A percentile compares a stretch with the other conserved stretches of the same genome.
These are phyloP conservation scores for Elaphomyces granulatus DNA, from an alignment of 495 filamentous ascomycete genomes.

Conservation along the genomic window DNA sequence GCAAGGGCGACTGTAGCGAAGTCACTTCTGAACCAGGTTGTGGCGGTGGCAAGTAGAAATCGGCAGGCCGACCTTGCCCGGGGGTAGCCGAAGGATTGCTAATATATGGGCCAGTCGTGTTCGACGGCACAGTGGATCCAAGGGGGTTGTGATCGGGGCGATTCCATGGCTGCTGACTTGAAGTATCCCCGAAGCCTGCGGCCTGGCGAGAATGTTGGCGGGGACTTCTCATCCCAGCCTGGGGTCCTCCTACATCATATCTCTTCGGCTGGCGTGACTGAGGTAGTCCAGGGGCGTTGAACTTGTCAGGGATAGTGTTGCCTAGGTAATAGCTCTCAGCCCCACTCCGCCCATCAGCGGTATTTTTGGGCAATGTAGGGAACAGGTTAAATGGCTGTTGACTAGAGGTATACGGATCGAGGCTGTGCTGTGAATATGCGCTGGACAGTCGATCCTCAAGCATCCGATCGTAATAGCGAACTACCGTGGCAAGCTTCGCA, in stretches of 20 bases:
- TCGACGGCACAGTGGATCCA: slow-evolving; percentile 17
- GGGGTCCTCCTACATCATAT: slow-evolving; percentile 16
- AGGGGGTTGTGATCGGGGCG: slow-evolving; percentile 11
- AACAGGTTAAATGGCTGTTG: slow-evolving; percentile 50
- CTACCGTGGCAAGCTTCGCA: slow-evolving; percentile 88
- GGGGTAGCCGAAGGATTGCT: slow-evolving; percentile 13
- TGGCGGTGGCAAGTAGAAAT: slow-evolving; percentile 18
- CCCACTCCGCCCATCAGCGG: slow-evolving; percentile 33
- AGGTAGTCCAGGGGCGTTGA: slow-evolving; percentile 10
- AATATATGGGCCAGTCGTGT: slow-evolving; percentile 7
- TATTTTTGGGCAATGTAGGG: slow-evolving; percentile 43
- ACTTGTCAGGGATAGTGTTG: slow-evolving; percentile 38
- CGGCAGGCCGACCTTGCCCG: slow-evolving; percentile 12
- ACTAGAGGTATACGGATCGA: slow-evolving; percentile 32
- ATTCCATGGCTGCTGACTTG: slow-evolving; percentile 2
- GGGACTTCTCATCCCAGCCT: slow-evolving; percentile 5
- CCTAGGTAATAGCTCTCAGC: slow-evolving; percentile 74
- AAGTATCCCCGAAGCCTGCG: slow-evolving; percentile 12
- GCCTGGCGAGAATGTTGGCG: slow-evolving; percentile 10
- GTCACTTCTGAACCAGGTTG: slow-evolving; percentile 14
- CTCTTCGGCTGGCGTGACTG: slow-evolving; percentile 3
- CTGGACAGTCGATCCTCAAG: slow-evolving; percentile 86
- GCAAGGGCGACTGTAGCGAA: slow-evolving; percentile 11
- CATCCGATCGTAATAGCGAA: slow-evolving; percentile 98
- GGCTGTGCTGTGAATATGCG: slow-evolving; percentile 70